Evolutionary conservation across 106 monocot species (phyloP).

Genomic region (Allium fistulosum): DNA sequence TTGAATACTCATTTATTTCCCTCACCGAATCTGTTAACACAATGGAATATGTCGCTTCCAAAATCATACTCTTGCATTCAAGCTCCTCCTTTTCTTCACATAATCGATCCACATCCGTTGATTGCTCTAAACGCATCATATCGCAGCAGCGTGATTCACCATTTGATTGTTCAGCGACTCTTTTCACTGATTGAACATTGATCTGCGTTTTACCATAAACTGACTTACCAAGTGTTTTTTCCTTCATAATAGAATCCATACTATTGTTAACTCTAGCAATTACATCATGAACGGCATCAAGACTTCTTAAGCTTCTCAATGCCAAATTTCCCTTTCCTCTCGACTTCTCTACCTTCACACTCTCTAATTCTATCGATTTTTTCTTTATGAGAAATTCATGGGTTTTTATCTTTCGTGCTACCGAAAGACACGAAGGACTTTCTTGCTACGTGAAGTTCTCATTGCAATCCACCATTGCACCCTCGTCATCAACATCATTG

Average conservation of each 20-base stretch:
- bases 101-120: constrained; percentile 13
- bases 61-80: constrained; percentile 9
- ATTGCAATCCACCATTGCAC: not conserved
- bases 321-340: constrained; percentile 4
- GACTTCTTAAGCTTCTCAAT: constrained; percentile 6
- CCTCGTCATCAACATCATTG: not conserved
- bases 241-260: constrained; percentile 22
- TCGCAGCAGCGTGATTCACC: constrained; percentile 6
- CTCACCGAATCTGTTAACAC: constrained; percentile 12
- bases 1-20: not conserved
- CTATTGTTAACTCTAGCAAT: constrained; percentile 14
- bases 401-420: constrained; percentile 19
- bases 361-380: constrained; percentile 18
- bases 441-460: not conserved
- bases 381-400: constrained; percentile 19
- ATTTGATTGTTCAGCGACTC: not conserved
- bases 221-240: not conserved
- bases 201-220: constrained; percentile 1
- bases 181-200: not conserved
- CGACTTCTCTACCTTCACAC: constrained; percentile 7
- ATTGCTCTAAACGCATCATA: not conserved
- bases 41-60: constrained; percentile 18
- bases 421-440: constrained; percentile 13
- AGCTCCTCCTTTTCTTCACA: constrained; percentile 18
- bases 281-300: constrained; percentile 11